phyloP scores from a whole-genome alignment of 805 yeast genomes.

The Brettanomyces sp. region DNA sequence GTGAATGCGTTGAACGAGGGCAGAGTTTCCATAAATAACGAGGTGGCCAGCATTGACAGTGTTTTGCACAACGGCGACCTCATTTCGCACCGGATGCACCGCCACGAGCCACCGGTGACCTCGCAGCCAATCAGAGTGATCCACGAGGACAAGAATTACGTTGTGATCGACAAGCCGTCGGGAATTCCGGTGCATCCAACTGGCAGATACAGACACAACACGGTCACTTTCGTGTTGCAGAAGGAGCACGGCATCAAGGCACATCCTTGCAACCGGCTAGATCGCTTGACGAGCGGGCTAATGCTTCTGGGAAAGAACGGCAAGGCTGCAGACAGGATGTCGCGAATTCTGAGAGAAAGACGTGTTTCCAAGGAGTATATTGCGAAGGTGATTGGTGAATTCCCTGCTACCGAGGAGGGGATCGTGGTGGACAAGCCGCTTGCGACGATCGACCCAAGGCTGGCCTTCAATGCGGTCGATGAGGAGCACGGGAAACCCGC shows the following conservation, averaged over 20 bases:
- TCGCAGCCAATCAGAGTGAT: conserved; percentile 55
- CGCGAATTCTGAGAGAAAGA: conserved; percentile 61
- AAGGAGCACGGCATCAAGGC: conserved; percentile 57
- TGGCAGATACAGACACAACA: conserved; percentile 68
- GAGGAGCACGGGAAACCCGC: conserved; percentile 57
- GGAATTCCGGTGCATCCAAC: conserved; percentile 97
- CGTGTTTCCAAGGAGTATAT: conserved; percentile 74
- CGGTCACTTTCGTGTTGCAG: conserved; percentile 69
- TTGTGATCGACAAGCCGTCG: conserved; percentile 87
- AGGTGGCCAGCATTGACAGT: conserved; percentile 54
- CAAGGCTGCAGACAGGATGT: conserved; percentile 67
- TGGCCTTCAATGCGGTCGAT: conserved; percentile 56
- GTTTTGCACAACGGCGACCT: conserved; percentile 74
- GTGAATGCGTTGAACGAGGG: conserved; percentile 47
- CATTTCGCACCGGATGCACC: conserved; percentile 68
- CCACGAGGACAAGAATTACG: conserved; percentile 60
- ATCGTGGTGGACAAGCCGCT: conserved; percentile 60
- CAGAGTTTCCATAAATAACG: conserved; percentile 61
- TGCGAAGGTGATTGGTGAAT: conserved; percentile 82
- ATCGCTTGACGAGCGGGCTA: conserved; percentile 83
- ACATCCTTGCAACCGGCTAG: conserved; percentile 83
- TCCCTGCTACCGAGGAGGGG: conserved; percentile 41
- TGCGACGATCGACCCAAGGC: conserved; percentile 61
- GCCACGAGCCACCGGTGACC: conserved; percentile 85
- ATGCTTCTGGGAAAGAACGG: conserved; percentile 86